Percentiles rank a stretch among this genome's conserved stretches.
phyloP scores from a whole-genome alignment of 1,284 basidiomycete genomes.

The Cystobasidium pallidum region DNA sequence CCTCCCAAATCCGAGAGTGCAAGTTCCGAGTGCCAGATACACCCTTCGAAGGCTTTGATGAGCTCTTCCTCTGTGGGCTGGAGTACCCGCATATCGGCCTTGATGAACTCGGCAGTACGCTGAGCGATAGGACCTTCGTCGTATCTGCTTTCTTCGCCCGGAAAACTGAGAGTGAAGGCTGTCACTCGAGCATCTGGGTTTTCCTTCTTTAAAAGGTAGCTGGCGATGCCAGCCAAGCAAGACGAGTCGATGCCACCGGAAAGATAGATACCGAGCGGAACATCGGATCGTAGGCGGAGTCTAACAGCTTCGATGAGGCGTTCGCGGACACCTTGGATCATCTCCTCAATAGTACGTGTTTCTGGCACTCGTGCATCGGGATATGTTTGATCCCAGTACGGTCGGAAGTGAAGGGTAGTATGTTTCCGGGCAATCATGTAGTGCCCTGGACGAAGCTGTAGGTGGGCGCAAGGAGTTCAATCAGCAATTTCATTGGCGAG shows the following conservation, averaged over 20 bases:
- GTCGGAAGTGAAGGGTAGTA: conserved; percentile 56
- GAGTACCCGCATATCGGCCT: conserved; percentile 57
- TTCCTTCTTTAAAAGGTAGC: conserved; percentile 57
- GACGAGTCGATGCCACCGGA: conserved; percentile 59
- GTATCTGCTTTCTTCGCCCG: conserved; percentile 54
- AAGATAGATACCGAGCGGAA: conserved; percentile 59
- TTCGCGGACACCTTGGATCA: conserved; percentile 56
- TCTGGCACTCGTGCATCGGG: conserved; percentile 52
- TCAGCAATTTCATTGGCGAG: not conserved
- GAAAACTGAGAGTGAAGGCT: conserved; percentile 38
- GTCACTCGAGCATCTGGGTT: conserved; percentile 51
- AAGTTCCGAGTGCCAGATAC: conserved; percentile 59
- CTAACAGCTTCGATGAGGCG: conserved; percentile 57
- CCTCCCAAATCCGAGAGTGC: conserved; percentile 57
- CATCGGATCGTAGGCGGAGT: conserved; percentile 58
- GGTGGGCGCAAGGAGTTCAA: not conserved
- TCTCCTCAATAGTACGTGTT: conserved; percentile 55
- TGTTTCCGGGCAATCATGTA: conserved; percentile 54
- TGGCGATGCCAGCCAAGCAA: conserved; percentile 58
- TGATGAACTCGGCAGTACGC: conserved; percentile 57
- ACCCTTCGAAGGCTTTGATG: conserved; percentile 57
- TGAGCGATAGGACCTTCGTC: conserved; percentile 57
- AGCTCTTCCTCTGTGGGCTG: conserved; percentile 58
- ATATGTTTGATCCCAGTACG: conserved; percentile 57
- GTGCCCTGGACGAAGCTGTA: conserved; percentile 57